phyloP scores from a whole-genome alignment of 495 filamentous ascomycete species.

The Margaritispora aquatica region DNA sequence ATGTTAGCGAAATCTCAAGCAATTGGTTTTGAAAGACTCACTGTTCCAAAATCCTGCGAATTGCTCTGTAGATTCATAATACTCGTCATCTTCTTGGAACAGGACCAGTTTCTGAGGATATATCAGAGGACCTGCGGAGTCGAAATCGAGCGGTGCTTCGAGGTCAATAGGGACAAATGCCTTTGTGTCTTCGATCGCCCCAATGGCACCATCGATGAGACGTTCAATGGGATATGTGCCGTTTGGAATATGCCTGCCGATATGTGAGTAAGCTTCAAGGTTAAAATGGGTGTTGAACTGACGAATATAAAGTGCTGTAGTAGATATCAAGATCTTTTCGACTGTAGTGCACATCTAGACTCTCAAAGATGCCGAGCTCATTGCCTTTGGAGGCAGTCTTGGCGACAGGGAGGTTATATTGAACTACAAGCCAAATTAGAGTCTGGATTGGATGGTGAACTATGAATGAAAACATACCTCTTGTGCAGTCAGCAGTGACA shows the following conservation, averaged over 20 bases:
- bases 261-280: neutral
- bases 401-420: slow-evolving; percentile 39
- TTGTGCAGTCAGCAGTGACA: slow-evolving; percentile 16
- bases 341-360: slow-evolving; percentile 27
- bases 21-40: neutral
- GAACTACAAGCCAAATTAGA: slow-evolving; percentile 21
- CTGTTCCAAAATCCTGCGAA: slow-evolving; percentile 21
- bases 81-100: slow-evolving; percentile 23
- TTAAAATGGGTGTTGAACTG: slow-evolving; percentile 6
- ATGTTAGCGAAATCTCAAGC: neutral
- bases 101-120: slow-evolving; percentile 35
- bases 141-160: slow-evolving; percentile 19
- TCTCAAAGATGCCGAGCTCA: slow-evolving; percentile 40
- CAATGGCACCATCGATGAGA: slow-evolving; percentile 19
- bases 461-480: slow-evolving; percentile 13
- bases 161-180: slow-evolving; percentile 11
- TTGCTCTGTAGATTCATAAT: slow-evolving; percentile 12
- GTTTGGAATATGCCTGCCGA: slow-evolving; percentile 13
- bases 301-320: slow-evolving; percentile 19
- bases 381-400: slow-evolving; percentile 31
- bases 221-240: slow-evolving; percentile 19
- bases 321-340: slow-evolving; percentile 21
- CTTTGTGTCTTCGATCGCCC: slow-evolving; percentile 14
- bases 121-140: slow-evolving; percentile 25
- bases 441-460: neutral